Conservation (phyloP, 805 yeast genomes). For the Saturnispora sanitii region DNA sequence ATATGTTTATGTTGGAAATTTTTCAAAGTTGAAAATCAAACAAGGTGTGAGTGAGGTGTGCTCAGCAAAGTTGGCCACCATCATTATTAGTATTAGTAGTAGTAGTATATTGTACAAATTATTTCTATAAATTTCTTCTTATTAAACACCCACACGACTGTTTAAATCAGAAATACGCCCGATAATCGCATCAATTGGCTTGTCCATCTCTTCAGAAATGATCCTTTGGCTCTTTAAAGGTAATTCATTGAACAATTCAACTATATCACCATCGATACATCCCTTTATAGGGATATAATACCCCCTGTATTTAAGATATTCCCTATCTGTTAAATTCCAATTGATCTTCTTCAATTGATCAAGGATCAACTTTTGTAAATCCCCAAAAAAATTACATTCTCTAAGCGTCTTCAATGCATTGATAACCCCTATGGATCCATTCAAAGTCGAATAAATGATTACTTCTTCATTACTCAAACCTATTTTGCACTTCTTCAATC, state of each 20-base stretch:
- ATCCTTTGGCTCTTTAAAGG: conserved; percentile 27
- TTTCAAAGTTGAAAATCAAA: not conserved
- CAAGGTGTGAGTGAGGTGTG: not conserved
- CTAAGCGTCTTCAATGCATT: conserved; percentile 53
- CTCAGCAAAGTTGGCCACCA: too few relatives aligned
- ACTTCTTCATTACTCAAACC: conserved; percentile 57
- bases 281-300: conserved; percentile 72
- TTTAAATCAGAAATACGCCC: conserved; percentile 43
- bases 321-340: conserved; percentile 43
- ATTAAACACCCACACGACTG: conserved; percentile 27
- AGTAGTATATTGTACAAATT: too few relatives aligned
- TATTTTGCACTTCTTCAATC: conserved; percentile 44
- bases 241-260: conserved; percentile 46
- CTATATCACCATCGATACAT: conserved; percentile 80
- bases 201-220: conserved; percentile 35
- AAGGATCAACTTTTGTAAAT: conserved; percentile 41
- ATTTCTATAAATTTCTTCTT: not conserved
- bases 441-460: conserved; percentile 63
- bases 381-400: conserved; percentile 51
- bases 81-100: too few relatives aligned
- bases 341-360: conserved; percentile 24
- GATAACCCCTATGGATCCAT: conserved; percentile 72
- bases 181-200: conserved; percentile 40
- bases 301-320: conserved; percentile 59
- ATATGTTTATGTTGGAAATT: too few relatives aligned